Conservation (phyloP, 2,329 filamentous ascomycete species). For the Claviceps africana region DNA sequence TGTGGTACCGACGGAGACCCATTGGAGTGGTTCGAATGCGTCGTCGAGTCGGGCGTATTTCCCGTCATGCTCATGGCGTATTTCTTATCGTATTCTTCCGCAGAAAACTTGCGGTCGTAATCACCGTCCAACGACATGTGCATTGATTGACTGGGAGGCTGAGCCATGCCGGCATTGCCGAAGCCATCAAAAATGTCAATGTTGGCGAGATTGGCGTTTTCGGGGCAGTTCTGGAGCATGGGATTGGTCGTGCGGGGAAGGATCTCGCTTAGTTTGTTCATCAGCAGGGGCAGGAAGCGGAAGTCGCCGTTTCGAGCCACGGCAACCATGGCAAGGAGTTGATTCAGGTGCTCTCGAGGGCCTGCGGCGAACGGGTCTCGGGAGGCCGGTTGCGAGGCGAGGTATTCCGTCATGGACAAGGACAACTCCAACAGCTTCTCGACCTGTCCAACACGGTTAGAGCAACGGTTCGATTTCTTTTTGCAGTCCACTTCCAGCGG, state of each 20-base stretch:
- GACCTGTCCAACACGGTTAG: slow-evolving; percentile 31
- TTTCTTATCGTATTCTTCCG: slow-evolving; percentile 29
- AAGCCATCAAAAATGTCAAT: slow-evolving; percentile 55
- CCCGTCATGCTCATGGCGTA: slow-evolving; percentile 22
- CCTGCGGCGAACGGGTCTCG: slow-evolving; percentile 49
- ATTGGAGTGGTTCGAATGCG: slow-evolving; percentile 18
- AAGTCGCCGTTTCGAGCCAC: slow-evolving; percentile 61
- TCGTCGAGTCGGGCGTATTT: slow-evolving; percentile 19
- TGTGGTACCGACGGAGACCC: slow-evolving; percentile 16
- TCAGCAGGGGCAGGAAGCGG: slow-evolving; percentile 61
- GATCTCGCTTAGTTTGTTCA: slow-evolving; percentile 62
- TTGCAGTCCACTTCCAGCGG: not conserved
- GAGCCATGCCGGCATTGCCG: slow-evolving; percentile 47
- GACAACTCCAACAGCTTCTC: slow-evolving; percentile 71
- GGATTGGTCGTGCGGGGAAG: slow-evolving; percentile 49
- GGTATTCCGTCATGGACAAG: slow-evolving; percentile 57
- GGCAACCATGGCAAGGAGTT: slow-evolving; percentile 53
- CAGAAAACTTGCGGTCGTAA: slow-evolving; percentile 30
- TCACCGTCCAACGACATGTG: slow-evolving; percentile 33
- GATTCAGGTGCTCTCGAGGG: slow-evolving; percentile 59
- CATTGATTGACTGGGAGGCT: slow-evolving; percentile 27
- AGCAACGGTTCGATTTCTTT: not conserved
- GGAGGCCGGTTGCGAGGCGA: slow-evolving; percentile 48
- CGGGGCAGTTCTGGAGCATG: slow-evolving; percentile 44
- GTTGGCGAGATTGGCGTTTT: slow-evolving; percentile 35